Evolutionary conservation across 768 basidiomycete genomes (phyloP).

Genomic region (Boletales sp.): DNA sequence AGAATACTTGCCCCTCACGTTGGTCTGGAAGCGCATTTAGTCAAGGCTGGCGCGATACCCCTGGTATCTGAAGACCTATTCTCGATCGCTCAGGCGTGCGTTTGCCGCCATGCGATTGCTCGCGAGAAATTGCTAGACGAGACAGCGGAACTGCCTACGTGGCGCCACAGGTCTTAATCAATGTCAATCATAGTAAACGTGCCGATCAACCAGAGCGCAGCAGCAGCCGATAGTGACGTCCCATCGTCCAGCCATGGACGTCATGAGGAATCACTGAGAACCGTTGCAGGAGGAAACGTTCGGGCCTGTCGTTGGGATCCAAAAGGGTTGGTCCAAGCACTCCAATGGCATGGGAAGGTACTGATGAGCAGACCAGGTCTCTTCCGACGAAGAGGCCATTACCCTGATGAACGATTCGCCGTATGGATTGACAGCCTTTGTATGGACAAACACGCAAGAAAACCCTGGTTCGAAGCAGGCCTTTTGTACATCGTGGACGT

Average conservation of each 20-base stretch:
- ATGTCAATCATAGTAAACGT: slow-evolving; percentile 82
- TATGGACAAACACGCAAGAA: slow-evolving; percentile 80
- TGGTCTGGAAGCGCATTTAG: slow-evolving; percentile 29
- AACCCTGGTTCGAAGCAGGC: slow-evolving; percentile 60
- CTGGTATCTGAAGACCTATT: slow-evolving; percentile 69
- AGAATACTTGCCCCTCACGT: not conserved
- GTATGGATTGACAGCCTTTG: slow-evolving; percentile 90
- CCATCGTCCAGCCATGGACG: slow-evolving; percentile 66
- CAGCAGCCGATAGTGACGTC: slow-evolving; percentile 1
- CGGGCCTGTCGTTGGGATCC: slow-evolving; percentile 90
- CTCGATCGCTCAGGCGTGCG: slow-evolving; percentile 64
- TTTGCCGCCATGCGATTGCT: slow-evolving; percentile 1
- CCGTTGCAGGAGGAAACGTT: slow-evolving; percentile 75
- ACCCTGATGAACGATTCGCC: slow-evolving; percentile 93
- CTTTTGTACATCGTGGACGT: slow-evolving; percentile 57
- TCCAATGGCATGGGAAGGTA: not conserved
- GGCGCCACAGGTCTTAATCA: slow-evolving; percentile 84
- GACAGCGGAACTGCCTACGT: slow-evolving; percentile 79
- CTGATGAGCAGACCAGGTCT: slow-evolving; percentile 44
- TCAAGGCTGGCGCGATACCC: slow-evolving; percentile 74
- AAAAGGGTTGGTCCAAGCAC: slow-evolving; percentile 56
- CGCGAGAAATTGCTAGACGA: not conserved
- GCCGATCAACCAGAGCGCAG: not conserved
- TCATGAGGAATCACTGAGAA: slow-evolving; percentile 55
- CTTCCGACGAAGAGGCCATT: slow-evolving; percentile 84